Base-by-base conservation (phyloP, 805 yeast species). In the Blastobotrys muscicola region DNA sequence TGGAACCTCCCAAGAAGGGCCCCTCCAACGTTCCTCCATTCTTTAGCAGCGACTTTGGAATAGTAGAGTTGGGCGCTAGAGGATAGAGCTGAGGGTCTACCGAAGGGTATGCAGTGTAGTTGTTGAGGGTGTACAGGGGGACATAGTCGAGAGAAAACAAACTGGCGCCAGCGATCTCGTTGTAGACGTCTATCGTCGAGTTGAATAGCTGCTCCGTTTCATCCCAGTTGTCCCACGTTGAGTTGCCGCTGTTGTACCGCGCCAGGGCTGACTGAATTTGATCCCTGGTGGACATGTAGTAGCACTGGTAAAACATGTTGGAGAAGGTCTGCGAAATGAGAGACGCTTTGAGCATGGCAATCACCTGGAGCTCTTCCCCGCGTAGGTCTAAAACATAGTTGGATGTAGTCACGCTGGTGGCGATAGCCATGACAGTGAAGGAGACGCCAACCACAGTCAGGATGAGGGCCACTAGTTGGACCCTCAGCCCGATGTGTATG, bases 281-380 rank as follows among this genome's bases (percentile, higher is more conserved):
- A 45, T 78, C 83, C 51, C 80, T 71, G 3, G 76, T 68, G 1
- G 85, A 65, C 8, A 86, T 65, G 68, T 82, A 78, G 45, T 72
- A 71, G 2, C 80, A 72, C 60, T 85, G 94, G 56, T 80, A 83
- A 57, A 77, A 80, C 26, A 76, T 66, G 47, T 69, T 72, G 45
- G 74, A 74, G 46, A 84, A 65, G 34, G 76, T 73, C 61, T 85
- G 95, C 43, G 72, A 72, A 14, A 86, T 67, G 59, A 87, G 95
- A 0, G 89, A 74, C 0, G 90, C 77, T 60, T 85, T 86, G 45
- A 87, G 66, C 59, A 83, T 83, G 2, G 95, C 83, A 14, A 86
- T 83, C 37, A 85, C 85, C 52, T 75, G 75, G 20, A 87, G 65
- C 45, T 87, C 72, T 48, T 84, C 87, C 1, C 80, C 76, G 53